A percentile compares a stretch with the other conserved stretches of the same genome.
Evolutionary conservation across 2,329 filamentous ascomycete species (phyloP).

Genomic region (Fusarium xyrophilum): DNA sequence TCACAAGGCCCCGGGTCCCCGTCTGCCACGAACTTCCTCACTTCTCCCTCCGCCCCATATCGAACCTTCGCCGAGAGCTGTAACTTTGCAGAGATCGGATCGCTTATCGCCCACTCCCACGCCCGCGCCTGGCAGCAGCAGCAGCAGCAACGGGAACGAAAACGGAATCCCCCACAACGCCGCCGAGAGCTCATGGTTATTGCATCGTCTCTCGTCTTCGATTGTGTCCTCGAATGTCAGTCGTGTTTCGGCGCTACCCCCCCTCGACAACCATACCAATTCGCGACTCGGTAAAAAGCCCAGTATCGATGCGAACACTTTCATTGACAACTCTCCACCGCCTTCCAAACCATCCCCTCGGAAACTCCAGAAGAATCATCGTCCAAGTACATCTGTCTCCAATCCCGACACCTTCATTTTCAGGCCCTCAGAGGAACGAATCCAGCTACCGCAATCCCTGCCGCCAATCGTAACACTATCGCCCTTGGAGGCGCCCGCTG

Average conservation of each 20-base stretch:
- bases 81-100: conserved; percentile 24
- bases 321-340: conserved; percentile 43
- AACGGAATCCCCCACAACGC: conserved; percentile 43
- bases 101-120: conserved; percentile 25
- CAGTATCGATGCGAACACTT: conserved; percentile 53
- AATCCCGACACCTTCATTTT: conserved; percentile 16
- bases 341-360: conserved; percentile 44
- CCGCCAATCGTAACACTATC: conserved; percentile 39
- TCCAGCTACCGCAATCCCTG: conserved; percentile 29
- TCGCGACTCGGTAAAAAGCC: conserved; percentile 51
- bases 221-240: conserved; percentile 53
- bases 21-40: conserved; percentile 53
- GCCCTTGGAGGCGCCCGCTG: conserved; percentile 35
- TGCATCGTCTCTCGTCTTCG: conserved; percentile 62
- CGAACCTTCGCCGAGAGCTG: conserved; percentile 34
- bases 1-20: conserved; percentile 43
- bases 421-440: conserved; percentile 16
- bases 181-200: conserved; percentile 54
- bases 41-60: conserved; percentile 51
- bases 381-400: conserved; percentile 40
- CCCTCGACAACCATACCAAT: conserved; percentile 43
- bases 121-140: not conserved
- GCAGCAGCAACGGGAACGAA: conserved; percentile 19
- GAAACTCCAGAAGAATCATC: conserved; percentile 50
- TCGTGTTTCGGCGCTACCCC: conserved; percentile 48